These are phyloP conservation scores for Hypholoma fasciculare DNA, from an alignment of 768 basidiomycete genomes.

Conservation along the genomic window DNA sequence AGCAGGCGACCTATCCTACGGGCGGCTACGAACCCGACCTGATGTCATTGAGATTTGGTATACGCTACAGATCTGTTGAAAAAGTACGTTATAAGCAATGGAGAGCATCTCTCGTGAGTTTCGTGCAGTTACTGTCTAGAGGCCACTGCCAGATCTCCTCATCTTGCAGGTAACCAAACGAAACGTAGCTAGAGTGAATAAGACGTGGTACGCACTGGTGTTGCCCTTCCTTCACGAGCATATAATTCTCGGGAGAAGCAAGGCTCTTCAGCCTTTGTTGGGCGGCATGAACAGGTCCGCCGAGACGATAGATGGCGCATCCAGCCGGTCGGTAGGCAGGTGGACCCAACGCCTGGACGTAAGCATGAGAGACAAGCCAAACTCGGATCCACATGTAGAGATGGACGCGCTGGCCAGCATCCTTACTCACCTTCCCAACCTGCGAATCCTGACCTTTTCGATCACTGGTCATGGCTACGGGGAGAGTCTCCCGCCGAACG, in stretches of 20 bases:
- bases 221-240: conserved; percentile 21
- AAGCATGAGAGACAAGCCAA: conserved; percentile 9
- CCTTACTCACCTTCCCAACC: conserved; percentile 16
- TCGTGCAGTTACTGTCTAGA: too few species aligned
- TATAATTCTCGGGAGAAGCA: conserved; percentile 15
- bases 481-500: neutral
- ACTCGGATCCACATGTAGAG: neutral
- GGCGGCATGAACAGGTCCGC: conserved; percentile 3
- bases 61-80: conserved; percentile 10
- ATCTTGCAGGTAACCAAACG: conserved; percentile 16
- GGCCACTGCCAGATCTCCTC: neutral
- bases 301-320: neutral
- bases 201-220: conserved; percentile 21
- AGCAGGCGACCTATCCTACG: conserved; percentile 25
- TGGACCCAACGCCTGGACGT: conserved; percentile 25
- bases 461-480: conserved; percentile 6
- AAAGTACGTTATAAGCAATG: conserved; percentile 14
- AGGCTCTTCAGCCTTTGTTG: conserved; percentile 9
- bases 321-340: conserved; percentile 13
- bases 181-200: conserved; percentile 20
- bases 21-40: conserved; percentile 19
- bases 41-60: neutral
- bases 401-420: conserved; percentile 11
- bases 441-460: conserved; percentile 20
- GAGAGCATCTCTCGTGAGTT: conserved; percentile 23